Evolutionary conservation across 257 asterid species (phyloP).

Genomic region (Avicennia marina): DNA sequence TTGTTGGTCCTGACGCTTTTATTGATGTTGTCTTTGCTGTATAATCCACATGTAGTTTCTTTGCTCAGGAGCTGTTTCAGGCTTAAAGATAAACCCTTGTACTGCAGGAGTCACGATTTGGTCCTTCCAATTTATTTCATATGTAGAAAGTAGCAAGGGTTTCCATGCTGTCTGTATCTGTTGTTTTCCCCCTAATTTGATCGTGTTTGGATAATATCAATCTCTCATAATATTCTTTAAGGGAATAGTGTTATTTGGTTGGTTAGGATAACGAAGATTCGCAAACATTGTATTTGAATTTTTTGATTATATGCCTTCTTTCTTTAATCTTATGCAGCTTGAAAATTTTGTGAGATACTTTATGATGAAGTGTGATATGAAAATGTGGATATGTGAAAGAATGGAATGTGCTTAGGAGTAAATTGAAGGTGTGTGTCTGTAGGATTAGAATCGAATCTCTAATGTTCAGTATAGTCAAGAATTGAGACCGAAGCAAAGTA

Average conservation of each 20-base stretch:
- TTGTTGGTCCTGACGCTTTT: conserved; percentile 23
- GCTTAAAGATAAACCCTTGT: conserved; percentile 25
- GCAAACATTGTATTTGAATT: neutral
- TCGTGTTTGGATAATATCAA: neutral
- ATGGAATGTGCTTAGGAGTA: neutral
- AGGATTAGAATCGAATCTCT: no score
- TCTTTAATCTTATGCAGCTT: neutral
- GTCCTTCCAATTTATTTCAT: conserved; percentile 24
- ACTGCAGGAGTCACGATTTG: conserved; percentile 19
- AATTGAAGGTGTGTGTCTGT: neutral
- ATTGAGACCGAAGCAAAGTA: no score
- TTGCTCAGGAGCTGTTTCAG: conserved; percentile 20
- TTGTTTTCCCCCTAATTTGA: neutral
- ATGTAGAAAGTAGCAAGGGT: conserved; percentile 19
- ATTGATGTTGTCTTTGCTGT: conserved; percentile 18
- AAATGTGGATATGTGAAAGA: no score
- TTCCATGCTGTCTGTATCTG: neutral
- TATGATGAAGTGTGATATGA: no score
- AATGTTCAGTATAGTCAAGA: no score
- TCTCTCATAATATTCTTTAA: neutral
- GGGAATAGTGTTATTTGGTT: neutral
- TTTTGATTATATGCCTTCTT: neutral
- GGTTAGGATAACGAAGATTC: neutral
- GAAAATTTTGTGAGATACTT: no score
- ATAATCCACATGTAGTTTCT: conserved; percentile 17